Evolutionary conservation across 106 monocot species (phyloP), one percentile per base, ranked within the genome.

Genomic region (Narthecium ossifragum): DNA sequence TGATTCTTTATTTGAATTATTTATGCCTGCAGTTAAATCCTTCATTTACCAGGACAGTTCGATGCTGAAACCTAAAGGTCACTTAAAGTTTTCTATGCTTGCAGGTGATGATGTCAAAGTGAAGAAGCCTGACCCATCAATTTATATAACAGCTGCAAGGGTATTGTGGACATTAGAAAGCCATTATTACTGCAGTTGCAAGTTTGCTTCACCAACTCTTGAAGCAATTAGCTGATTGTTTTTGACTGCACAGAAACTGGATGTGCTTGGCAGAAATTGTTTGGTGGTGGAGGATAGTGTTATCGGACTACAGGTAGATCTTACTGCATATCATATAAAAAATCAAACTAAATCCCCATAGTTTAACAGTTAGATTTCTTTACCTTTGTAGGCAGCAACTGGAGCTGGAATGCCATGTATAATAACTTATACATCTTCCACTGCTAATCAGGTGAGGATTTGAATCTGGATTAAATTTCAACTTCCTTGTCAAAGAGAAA

Each of bases 211-310:
- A n/a, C n/a, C n/a, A n/a, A n/a, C n/a, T n/a, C n/a, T n/a, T n/a
- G n/a, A n/a, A n/a, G n/a, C n/a, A n/a, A n/a, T n/a, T n/a, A n/a
- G n/a, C n/a, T n/a, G n/a, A n/a, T n/a, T n/a, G 36, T 51, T 53
- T 61, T 38, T 28, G 21, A 33, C 37, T 41, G 30, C 13, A 36
- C 77, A 98, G 90, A 87, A 66, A 74, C 53, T 90, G 31, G 67
- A 65, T 39, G 71, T 90, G 21, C 34, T 57, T 25, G 72, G 39
- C 21, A 69, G 66, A 59, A 86, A 98, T 53, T 90, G 90, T 64
- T 78, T 98, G 64, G 90, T 98, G 3, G 90, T 96, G 45, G 96
- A 98, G 75, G 96, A 98, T 66, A 98, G 96, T 71, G 66, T 90
- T 47, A 90, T 98, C 73, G 96, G 96, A 22, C 57, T 98, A 55